phyloP scores from a whole-genome alignment of 768 basidiomycete species.

The Leucocoprinus birnbaumii region DNA sequence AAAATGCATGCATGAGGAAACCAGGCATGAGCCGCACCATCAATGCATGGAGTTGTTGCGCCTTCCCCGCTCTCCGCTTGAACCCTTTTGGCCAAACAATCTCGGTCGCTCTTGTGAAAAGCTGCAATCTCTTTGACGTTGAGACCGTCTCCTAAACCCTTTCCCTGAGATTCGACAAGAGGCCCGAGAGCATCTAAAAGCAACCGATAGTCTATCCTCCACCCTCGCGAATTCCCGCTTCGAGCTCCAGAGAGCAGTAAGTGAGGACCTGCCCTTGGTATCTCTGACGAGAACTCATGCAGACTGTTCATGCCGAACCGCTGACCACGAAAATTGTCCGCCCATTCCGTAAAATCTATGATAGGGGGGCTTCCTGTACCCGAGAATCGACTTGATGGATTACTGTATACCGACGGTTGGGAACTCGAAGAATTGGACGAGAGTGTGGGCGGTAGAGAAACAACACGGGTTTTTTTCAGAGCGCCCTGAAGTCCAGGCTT shows the following conservation, averaged over 20 bases:
- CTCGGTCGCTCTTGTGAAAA: background rate
- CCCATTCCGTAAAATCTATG: constrained; percentile 23
- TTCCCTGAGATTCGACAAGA: background rate
- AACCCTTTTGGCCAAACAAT: background rate
- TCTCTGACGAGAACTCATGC: constrained; percentile 1
- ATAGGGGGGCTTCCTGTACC: constrained; percentile 20
- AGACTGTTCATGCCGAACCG: constrained; percentile 17
- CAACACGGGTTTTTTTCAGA: background rate
- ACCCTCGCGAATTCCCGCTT: background rate
- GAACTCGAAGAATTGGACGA: background rate
- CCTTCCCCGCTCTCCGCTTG: background rate
- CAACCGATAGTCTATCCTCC: background rate
- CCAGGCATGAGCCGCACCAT: background rate
- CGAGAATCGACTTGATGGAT: background rate
- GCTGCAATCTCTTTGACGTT: background rate
- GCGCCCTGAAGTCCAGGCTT: background rate
- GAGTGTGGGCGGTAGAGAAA: background rate
- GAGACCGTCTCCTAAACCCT: background rate
- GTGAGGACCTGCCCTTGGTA: background rate
- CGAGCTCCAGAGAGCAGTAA: background rate
- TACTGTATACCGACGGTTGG: background rate
- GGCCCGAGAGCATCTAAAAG: background rate
- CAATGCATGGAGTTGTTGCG: background rate
- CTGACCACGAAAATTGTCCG: constrained; percentile 21
- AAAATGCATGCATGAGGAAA: background rate